Evolutionary conservation across 2,329 filamentous ascomycete species (phyloP), one percentile per base, ranked within the genome.

Genomic region (Xylaria sp.): DNA sequence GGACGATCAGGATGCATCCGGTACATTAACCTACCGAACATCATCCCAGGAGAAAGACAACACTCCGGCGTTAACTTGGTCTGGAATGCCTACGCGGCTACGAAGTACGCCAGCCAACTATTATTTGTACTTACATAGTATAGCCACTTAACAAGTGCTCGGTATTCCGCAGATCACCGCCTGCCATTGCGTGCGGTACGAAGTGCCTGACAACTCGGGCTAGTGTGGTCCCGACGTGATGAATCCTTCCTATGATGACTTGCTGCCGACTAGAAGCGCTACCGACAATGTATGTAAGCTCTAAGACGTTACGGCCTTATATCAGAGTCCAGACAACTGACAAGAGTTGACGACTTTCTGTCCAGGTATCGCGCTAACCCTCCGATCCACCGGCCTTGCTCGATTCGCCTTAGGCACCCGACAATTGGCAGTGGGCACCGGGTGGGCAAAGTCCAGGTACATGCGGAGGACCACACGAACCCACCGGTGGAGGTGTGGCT

Each of bases 1-100:
- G 59, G 50, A 59, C 53, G 51, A 35, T 42, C 44, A 53, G 10
- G 42, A 50, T 63, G 61, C 61, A 57, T 61, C 61, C 59, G 59
- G 61, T 59, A 57, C 56, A 54, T 59, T 51, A 53, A 52, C 58
- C 37, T 42, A 42, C 37, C 37, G 13, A 42, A 13, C 13, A 42
- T 10, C 37, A 42, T 42, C 37, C 37, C 37, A 42, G 13, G 37
- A 42, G 9, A 42, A 13, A 42, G 37, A 42, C 37, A 9, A 42
- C 9, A 9, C 13, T 42, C 13, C 37, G 13, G 37, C 37, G 9
- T 30, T 30, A 30, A 30, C 23, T 30, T 30, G 23, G 23, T 30
- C 23, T 30, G 23, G 23, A 30, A 30, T 30, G 23, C 23, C 23
- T 30, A 30, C 23, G 23, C 23, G 23, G 23, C 23, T 30, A 30